Base-by-base conservation (phyloP, 2,329 filamentous ascomycete genomes). In the Colletotrichum scovillei region DNA sequence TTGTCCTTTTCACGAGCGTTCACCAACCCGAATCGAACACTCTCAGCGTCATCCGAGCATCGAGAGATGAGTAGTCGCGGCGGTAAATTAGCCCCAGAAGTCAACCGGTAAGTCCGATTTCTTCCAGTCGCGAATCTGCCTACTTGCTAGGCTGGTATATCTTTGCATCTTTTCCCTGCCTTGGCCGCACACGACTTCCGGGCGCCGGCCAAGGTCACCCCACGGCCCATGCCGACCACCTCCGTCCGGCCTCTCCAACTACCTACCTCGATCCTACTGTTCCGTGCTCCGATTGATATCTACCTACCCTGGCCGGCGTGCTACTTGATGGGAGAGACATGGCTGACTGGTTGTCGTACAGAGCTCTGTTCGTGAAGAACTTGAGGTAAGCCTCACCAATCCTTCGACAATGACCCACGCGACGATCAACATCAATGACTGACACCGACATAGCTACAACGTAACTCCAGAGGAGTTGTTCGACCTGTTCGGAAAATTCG, bases 341-440 rank as follows among this genome's bases (percentile, higher is more conserved):
- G 74, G 75, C 84, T 86, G 78, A 86, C 83, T 65, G 32, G 38
- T 46, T 69, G 60, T 32, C 66, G 62, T 77, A 76, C 79, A 98
- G 96, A 92, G 96, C 97, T 93, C 94, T 99, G 89, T 98, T 98
- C 91, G 96, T 98, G 82, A 98, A 98, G 94, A 98, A 99, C 91
- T 91, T 98, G 88, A 97, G 94, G 95, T 97, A 85, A 78, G 88
- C 86, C 71, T 72, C 69, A 86, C 89, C 77, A 87, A 90, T 80
- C 87, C 91, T 80, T 64, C 81, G 88, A 90, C 64, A 69, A 78
- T 80, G 75, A 81, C 79, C 42, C 30, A 75, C 49, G 66, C 79
- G 57, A 63, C 57, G n/a, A 35, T 5, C 32, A 14, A n/a, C 56
- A 38, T 49, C 26, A 30, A 53, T 56, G 26, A 57, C 70, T 73